Evolutionary conservation across 306 rosid species (phyloP), one percentile per base, ranked within the genome.

Genomic region (Senna tora): DNA sequence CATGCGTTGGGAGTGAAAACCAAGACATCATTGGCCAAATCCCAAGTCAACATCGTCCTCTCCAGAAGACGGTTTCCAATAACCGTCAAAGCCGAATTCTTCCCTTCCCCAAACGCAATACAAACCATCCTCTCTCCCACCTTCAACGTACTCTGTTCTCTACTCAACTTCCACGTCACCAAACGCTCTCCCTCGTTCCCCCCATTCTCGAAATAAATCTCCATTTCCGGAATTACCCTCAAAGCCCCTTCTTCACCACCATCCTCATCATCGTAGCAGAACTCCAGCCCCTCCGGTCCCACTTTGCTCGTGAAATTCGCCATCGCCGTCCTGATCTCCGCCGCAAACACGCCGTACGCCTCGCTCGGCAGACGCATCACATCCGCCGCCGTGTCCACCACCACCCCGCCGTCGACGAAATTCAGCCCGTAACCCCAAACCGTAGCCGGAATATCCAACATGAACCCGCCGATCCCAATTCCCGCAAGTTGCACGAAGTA

Each of bases 361-460:
- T 83, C 77, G 6, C 15, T 65, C 9, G 87, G 84, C 9, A 83
- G 79, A 17, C 69, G 55, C 16, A 77, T 83, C 52, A 63, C 5
- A 2, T 10, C 32, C 12, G 74, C 12, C 21, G 74, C 67, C 0
- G 65, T 54, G 10, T 83, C 87, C 10, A 83, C 3, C 9, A 79
- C 41, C 64, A 82, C 75, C 19, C 84, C 87, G 62, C 81, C 81
- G 67, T 79, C 81, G 56, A 75, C 81, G 56, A 75, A 79, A 25
- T 83, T 83, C 6, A 83, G 9, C 1, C 87, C 87, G 56, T 75
- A 83, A 7, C 87, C 87, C 87, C 87, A 83, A 61, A 83, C 74
- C 0, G 67, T 79, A 4, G 84, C 72, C 25, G 47, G 75, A 72
- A 83, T 68, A 67, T 83, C 84, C 20, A 79, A 57, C 81, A 79